Base-by-base conservation (phyloP, 2,329 filamentous ascomycete genomes). In the Didymella arachidicola region DNA sequence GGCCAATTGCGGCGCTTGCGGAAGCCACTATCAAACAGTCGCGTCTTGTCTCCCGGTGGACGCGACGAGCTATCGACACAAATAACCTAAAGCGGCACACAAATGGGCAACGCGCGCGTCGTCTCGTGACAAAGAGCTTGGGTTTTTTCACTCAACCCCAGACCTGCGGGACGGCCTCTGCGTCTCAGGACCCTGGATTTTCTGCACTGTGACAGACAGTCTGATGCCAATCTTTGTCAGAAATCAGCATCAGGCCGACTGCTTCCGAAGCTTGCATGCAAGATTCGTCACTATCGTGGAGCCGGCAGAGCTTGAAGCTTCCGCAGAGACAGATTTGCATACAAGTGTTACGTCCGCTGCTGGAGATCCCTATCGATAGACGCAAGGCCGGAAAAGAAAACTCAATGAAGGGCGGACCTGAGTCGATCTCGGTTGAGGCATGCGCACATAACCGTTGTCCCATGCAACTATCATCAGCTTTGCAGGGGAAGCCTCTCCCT, bases 11-110 rank as follows among this genome's bases (percentile, higher is more conserved):
- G 64, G 69, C 70, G 71, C 71, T 71, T 74, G 68, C 59, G 41
- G 63, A 61, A 49, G 57, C 63, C 32, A 61, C 62, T 47, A 60
- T 57, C 57, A 61, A 65, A 62, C 52, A 61, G 58, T 72, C 70
- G 66, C 69, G 69, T 66, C 60, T 64, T 54, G 68, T 69, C 68
- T 66, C 68, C 67, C 54, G 69, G 73, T 65, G 60, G 69, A 77
- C 75, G 73, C 72, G 73, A 62, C 63, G 54, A 55, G 47, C 55
- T 49, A 49, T 32, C 41, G 67, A 76, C 72, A 77, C 71, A 76
- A 75, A 72, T 60, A 66, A 68, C 60, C 60, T 47, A 65, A 60
- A 56, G 25, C 27, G 57, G 57, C 47, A 55, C 52, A 52, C 42
- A 60, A 64, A 64, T 54, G 60, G 61, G 55, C 56, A 57, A 36